Evolutionary conservation across 805 yeast genomes (phyloP).

Genomic region (Myxozyma nipponensis): DNA sequence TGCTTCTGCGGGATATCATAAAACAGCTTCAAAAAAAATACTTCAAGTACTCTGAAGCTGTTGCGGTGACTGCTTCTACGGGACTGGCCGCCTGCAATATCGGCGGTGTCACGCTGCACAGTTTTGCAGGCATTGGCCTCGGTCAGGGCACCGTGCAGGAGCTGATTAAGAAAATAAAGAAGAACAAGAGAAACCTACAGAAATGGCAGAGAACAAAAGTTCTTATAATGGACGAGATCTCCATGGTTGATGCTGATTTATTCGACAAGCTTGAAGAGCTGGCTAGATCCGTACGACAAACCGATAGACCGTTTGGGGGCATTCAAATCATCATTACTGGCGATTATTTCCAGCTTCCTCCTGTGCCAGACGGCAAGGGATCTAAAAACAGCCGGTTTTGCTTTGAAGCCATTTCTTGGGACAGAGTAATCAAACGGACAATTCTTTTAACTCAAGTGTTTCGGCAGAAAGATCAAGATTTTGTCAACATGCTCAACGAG

Average conservation of each 20-base stretch:
- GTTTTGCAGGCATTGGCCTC: constrained; percentile 81
- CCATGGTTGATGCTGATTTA: constrained; percentile 83
- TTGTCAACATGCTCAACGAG: constrained; percentile 75
- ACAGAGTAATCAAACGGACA: constrained; percentile 55
- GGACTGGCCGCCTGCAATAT: constrained; percentile 94
- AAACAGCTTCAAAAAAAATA: constrained; percentile 45
- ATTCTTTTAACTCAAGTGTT: constrained; percentile 74
- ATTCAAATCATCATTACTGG: constrained; percentile 86
- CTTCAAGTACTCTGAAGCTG: constrained; percentile 43
- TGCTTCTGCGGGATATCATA: constrained; percentile 70
- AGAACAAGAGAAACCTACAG: constrained; percentile 42
- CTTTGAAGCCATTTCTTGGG: constrained; percentile 75
- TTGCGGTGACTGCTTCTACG: constrained; percentile 92
- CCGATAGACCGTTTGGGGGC: constrained; percentile 79
- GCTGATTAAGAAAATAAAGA: constrained; percentile 49
- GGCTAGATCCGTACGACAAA: constrained; percentile 54
- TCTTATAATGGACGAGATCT: constrained; percentile 83
- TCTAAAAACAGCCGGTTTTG: constrained; percentile 50
- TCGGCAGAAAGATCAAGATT: constrained; percentile 73
- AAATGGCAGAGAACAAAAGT: constrained; percentile 70
- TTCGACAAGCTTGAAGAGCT: constrained; percentile 70
- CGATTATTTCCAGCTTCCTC: constrained; percentile 96
- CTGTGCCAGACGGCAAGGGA: constrained; percentile 52
- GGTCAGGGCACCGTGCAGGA: constrained; percentile 52
- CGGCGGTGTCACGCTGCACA: constrained; percentile 84